Evolutionary conservation across 148 eudicot species (phyloP).

Genomic region (Chenopodium quinoa): DNA sequence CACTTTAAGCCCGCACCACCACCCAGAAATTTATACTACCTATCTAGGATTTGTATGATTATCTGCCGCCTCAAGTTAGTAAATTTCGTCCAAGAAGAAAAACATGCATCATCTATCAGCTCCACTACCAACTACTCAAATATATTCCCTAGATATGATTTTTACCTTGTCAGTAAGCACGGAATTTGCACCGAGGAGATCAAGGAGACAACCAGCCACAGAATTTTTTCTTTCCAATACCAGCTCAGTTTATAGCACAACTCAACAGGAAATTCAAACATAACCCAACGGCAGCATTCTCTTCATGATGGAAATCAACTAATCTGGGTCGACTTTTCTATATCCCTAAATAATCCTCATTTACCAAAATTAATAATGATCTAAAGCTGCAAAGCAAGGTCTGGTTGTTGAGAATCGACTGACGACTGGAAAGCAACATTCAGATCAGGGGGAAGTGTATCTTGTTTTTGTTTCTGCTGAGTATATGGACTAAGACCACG

Average conservation of each 20-base stretch:
- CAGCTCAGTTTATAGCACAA: neutral
- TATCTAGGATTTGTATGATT: slow-evolving; percentile 21
- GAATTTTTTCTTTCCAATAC: neutral
- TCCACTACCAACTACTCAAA: slow-evolving; percentile 17
- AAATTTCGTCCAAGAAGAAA: slow-evolving; percentile 20
- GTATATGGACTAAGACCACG: slow-evolving; percentile 47
- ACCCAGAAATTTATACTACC: slow-evolving; percentile 20
- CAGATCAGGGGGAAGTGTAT: slow-evolving; percentile 82
- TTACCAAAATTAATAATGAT: neutral
- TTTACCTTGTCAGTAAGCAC: slow-evolving; percentile 14
- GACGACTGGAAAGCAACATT: slow-evolving; percentile 88
- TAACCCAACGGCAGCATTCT: slow-evolving; percentile 7
- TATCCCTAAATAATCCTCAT: neutral
- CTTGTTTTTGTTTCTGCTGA: slow-evolving; percentile 63
- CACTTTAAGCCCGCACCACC: slow-evolving; percentile 15
- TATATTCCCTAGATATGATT: slow-evolving; percentile 6
- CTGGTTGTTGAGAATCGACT: slow-evolving; percentile 97
- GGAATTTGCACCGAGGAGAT: slow-evolving; percentile 1
- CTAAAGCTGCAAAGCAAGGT: slow-evolving; percentile 90
- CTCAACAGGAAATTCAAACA: slow-evolving; percentile 9
- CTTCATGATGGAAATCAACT: neutral
- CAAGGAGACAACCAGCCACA: slow-evolving; percentile 4
- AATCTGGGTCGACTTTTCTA: neutral
- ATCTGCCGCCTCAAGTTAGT: slow-evolving; percentile 26
- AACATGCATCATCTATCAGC: slow-evolving; percentile 10